These are phyloP conservation scores for Lipomyces mesembrius DNA, from an alignment of 805 yeast genomes.

Conservation along the genomic window DNA sequence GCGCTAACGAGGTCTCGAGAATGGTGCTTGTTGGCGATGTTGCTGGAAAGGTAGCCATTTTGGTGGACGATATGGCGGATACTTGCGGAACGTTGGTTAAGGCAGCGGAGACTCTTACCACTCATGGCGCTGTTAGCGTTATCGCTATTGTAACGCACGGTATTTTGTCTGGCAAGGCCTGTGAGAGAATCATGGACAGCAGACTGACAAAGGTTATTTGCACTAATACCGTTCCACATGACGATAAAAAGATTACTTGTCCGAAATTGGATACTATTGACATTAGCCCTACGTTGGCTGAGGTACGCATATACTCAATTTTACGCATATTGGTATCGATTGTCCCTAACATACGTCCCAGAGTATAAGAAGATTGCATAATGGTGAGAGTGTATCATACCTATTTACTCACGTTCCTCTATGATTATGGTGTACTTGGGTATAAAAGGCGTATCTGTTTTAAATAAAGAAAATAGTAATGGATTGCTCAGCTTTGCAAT, in stretches of 20 bases:
- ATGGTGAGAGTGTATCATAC: slow-evolving; percentile 93
- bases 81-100: slow-evolving; percentile 96
- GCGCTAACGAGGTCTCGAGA: slow-evolving; percentile 90
- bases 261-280: slow-evolving; percentile 80
- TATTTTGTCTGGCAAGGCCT: slow-evolving; percentile 83
- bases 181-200: slow-evolving; percentile 68
- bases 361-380: slow-evolving; percentile 82
- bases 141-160: slow-evolving; percentile 97
- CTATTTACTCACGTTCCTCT: slow-evolving; percentile 72
- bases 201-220: slow-evolving; percentile 77
- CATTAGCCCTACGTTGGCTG: slow-evolving; percentile 85
- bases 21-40: slow-evolving; percentile 98
- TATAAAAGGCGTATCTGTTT: background rate
- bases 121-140: slow-evolving; percentile 80
- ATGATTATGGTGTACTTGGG: slow-evolving; percentile 20
- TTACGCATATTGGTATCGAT: background rate
- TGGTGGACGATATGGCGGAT: slow-evolving; percentile 98
- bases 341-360: background rate
- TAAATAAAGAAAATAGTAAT: background rate
- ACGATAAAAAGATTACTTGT: slow-evolving; percentile 61
- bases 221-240: slow-evolving; percentile 91
- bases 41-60: slow-evolving; percentile 73
- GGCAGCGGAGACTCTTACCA: slow-evolving; percentile 85
- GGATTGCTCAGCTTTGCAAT: background rate
- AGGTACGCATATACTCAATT: slow-evolving; percentile 54